Evolutionary conservation across 176 grass and related monocot species (phyloP).

Genomic region (Carex cristatella): DNA sequence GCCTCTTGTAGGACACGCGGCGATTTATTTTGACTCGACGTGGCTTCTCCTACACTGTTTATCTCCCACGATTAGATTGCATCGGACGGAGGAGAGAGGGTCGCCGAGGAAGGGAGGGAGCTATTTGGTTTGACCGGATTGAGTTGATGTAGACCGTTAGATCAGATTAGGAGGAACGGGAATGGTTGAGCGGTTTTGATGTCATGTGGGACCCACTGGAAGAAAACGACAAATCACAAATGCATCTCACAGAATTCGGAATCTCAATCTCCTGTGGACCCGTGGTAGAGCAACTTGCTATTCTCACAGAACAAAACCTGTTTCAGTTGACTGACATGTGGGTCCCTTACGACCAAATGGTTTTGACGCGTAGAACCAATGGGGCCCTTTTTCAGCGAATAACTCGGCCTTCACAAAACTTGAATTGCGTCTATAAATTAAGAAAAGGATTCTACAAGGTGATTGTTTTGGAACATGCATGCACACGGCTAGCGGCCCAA

Average conservation of each 20-base stretch:
- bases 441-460: background rate
- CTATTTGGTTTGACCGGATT: background rate
- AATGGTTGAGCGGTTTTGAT: background rate
- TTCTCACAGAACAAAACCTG: background rate
- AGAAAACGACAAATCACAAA: background rate
- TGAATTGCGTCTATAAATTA: background rate
- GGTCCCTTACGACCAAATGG: background rate
- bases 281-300: background rate
- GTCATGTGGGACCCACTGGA: background rate
- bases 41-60: background rate
- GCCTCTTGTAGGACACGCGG: background rate
- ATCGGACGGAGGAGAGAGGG: background rate
- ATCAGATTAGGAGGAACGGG: background rate
- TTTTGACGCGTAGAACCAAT: background rate
- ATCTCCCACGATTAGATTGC: background rate
- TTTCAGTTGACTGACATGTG: background rate
- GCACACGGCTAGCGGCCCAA: too few species aligned
- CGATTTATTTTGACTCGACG: background rate
- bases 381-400: background rate
- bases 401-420: too few species aligned
- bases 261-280: background rate
- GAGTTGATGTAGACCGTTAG: background rate
- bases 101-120: background rate
- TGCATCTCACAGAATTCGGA: background rate
- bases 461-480: too few species aligned